Percentiles rank a stretch among this genome's conserved stretches.
These are phyloP conservation scores for Cladorrhinum samala DNA, from an alignment of 495 filamentous ascomycete genomes.

Conservation along the genomic window DNA sequence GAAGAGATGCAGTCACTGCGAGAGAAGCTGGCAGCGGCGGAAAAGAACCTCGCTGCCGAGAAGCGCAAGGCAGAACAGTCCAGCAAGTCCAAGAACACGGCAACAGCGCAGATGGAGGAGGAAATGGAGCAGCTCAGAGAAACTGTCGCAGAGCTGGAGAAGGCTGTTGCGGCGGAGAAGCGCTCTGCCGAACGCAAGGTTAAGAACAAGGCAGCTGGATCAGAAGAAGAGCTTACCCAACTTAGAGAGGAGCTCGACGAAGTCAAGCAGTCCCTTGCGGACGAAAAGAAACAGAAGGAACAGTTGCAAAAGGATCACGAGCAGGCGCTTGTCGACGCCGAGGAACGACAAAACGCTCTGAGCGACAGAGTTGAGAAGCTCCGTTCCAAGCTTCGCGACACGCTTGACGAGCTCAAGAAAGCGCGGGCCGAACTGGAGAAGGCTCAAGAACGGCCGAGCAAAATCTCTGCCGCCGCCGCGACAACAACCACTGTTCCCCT, in stretches of 20 bases:
- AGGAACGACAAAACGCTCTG: conserved; percentile 50
- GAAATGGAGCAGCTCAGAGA: conserved; percentile 33
- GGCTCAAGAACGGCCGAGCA: conserved; percentile 25
- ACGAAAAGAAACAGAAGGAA: conserved; percentile 38
- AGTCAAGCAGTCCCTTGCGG: conserved; percentile 33
- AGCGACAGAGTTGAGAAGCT: conserved; percentile 64
- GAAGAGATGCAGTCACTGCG: conserved; percentile 29
- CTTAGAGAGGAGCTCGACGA: conserved; percentile 31
- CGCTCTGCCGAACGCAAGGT: conserved; percentile 48
- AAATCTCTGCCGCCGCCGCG: conserved; percentile 10
- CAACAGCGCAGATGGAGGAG: conserved; percentile 29
- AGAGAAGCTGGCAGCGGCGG: conserved; percentile 17
- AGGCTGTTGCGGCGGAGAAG: conserved; percentile 36
- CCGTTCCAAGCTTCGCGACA: conserved; percentile 56
- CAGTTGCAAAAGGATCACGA: conserved; percentile 31
- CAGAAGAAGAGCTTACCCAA: conserved; percentile 28
- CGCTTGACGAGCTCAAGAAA: conserved; percentile 65
- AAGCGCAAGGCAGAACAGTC: conserved; percentile 29
- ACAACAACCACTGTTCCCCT: conserved; percentile 23
- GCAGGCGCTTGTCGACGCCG: conserved; percentile 41
- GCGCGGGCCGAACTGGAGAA: conserved; percentile 41
- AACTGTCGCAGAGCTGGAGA: conserved; percentile 49
- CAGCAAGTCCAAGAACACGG: conserved; percentile 22
- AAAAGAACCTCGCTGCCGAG: conserved; percentile 29
- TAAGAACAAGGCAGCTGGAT: conserved; percentile 31